Evolutionary conservation across 2,329 filamentous ascomycete genomes (phyloP).

Genomic region (Cryphonectria naterciae): DNA sequence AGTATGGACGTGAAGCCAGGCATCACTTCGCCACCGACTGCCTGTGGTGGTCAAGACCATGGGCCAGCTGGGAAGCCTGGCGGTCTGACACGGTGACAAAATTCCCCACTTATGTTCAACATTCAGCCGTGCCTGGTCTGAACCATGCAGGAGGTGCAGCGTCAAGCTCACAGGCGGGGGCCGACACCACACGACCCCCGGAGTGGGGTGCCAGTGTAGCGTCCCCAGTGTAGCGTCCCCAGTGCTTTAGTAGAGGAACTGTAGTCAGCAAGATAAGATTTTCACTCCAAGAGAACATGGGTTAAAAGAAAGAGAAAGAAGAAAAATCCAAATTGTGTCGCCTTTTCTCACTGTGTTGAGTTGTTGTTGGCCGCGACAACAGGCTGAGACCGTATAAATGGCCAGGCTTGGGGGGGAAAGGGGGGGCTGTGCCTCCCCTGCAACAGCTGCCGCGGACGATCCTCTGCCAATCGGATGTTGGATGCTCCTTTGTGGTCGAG

Average conservation of each 20-base stretch:
- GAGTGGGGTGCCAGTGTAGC: not conserved
- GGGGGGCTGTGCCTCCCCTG: conserved; percentile 10
- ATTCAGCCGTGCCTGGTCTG: not conserved
- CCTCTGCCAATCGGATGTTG: conserved; percentile 8
- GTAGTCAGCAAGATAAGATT: not conserved
- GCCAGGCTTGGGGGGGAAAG: conserved; percentile 8
- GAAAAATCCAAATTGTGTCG: too few species aligned
- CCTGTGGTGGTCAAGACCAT: conserved; percentile 12
- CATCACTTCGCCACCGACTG: conserved; percentile 20
- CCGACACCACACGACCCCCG: conserved; percentile 9
- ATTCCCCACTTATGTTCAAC: not conserved
- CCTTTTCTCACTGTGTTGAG: not conserved
- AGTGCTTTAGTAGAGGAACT: not conserved
- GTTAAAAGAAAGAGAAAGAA: not conserved
- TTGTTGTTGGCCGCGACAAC: conserved; percentile 18
- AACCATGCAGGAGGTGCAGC: not conserved
- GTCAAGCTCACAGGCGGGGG: conserved; percentile 13
- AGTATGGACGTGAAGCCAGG: conserved; percentile 12
- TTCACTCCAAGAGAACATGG: conserved; percentile 19
- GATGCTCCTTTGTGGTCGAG: not conserved
- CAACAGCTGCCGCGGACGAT: not conserved
- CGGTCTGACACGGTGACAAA: conserved; percentile 8
- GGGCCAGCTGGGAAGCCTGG: conserved; percentile 8
- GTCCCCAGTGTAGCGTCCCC: too few species aligned
- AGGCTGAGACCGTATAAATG: conserved; percentile 14